Evolutionary conservation across 371 early-diverging fungal genomes (phyloP).

Genomic region (Mucor piriformis): DNA sequence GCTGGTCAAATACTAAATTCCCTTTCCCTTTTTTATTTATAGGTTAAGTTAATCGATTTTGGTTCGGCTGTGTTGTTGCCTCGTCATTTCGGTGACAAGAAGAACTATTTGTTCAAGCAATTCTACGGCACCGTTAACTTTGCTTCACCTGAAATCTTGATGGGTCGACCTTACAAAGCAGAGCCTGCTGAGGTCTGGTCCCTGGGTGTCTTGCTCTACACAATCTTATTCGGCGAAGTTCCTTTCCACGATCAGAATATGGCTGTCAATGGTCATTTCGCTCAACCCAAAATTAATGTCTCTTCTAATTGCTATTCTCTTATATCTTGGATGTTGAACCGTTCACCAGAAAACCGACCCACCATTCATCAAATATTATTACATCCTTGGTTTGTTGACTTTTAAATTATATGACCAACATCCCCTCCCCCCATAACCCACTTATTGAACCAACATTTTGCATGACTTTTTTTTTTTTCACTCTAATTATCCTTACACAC

Average conservation of each 20-base stretch:
- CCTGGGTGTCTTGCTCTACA: slow-evolving; percentile 77
- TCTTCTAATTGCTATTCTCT: slow-evolving; percentile 60
- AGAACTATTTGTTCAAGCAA: slow-evolving; percentile 49
- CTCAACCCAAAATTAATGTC: slow-evolving; percentile 43
- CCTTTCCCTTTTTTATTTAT: not conserved
- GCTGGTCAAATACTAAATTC: not conserved
- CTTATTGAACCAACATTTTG: not conserved
- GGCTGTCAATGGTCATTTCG: slow-evolving; percentile 48
- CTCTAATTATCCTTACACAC: not conserved
- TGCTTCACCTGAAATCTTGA: slow-evolving; percentile 83
- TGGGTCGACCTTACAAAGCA: slow-evolving; percentile 69
- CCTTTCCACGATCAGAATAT: slow-evolving; percentile 67
- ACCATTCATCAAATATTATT: slow-evolving; percentile 63
- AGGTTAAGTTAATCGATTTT: slow-evolving; percentile 83
- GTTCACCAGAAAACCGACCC: slow-evolving; percentile 57
- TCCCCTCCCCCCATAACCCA: not conserved
- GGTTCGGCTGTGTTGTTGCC: slow-evolving; percentile 73
- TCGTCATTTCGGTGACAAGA: slow-evolving; percentile 42
- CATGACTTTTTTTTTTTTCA: not conserved
- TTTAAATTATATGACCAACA: slow-evolving; percentile 4
- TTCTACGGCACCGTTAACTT: slow-evolving; percentile 71
- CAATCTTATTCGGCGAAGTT: slow-evolving; percentile 72
- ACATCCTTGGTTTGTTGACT: slow-evolving; percentile 65
- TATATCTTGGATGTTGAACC: slow-evolving; percentile 68
- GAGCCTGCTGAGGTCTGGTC: slow-evolving; percentile 86